Percentiles rank a stretch among this genome's conserved stretches.
phyloP scores from a whole-genome alignment of 2,329 filamentous ascomycete genomes.

The Daldinia sp. region DNA sequence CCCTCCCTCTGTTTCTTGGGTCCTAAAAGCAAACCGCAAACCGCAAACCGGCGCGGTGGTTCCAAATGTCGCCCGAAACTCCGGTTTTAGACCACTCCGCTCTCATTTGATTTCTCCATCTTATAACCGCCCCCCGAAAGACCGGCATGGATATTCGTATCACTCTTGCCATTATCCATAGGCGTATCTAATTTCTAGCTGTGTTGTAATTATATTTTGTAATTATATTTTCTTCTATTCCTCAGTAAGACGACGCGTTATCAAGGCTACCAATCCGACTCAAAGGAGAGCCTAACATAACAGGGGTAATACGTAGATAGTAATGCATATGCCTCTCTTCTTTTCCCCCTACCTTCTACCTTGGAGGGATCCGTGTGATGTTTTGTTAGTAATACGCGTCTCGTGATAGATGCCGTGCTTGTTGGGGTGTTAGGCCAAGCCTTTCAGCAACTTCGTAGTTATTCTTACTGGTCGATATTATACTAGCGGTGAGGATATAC shows the following conservation, averaged over 20 bases:
- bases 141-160: not conserved
- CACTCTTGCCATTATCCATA: too few species aligned
- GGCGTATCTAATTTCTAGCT: too few species aligned
- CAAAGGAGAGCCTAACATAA: too few species aligned
- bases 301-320: too few species aligned
- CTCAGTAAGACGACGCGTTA: too few species aligned
- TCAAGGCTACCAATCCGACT: too few species aligned
- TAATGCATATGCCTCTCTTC: not conserved
- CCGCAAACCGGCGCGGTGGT: not conserved
- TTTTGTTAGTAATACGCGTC: not conserved
- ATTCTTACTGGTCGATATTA: constrained; percentile 5
- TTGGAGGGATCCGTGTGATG: not conserved
- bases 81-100: not conserved
- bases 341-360: not conserved
- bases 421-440: not conserved
- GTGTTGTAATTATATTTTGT: too few species aligned
- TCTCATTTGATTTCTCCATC: not conserved
- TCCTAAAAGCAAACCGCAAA: too few species aligned
- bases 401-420: constrained; percentile 3
- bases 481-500: constrained; percentile 15
- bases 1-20: too few species aligned
- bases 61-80: not conserved
- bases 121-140: constrained; percentile 9
- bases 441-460: not conserved
- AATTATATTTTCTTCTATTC: too few species aligned